Percentiles rank a stretch among this genome's conserved stretches.
Conservation (phyloP, 805 yeast species). For the Metschnikowia hibisci region DNA sequence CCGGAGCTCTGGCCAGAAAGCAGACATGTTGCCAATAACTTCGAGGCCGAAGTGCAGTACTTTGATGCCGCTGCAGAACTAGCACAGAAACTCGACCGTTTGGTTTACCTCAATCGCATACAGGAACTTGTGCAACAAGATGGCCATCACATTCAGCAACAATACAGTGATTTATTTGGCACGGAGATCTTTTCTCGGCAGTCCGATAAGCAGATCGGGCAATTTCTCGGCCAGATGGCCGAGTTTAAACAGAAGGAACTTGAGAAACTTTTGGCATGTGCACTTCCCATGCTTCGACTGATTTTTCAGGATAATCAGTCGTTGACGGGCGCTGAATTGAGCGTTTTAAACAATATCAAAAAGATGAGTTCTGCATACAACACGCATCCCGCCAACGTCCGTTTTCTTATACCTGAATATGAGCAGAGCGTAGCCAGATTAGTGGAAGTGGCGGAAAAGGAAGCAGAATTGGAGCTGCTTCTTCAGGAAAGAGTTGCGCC, state of each 20-base stretch:
- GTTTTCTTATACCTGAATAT: slow-evolving; percentile 12
- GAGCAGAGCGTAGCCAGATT: neutral
- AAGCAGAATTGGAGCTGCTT: neutral
- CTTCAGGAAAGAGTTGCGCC: slow-evolving; percentile 1
- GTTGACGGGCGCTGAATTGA: slow-evolving; percentile 26
- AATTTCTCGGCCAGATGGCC: slow-evolving; percentile 17
- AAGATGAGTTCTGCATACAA: slow-evolving; percentile 19
- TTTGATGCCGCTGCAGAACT: slow-evolving; percentile 22
- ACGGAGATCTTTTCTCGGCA: slow-evolving; percentile 7
- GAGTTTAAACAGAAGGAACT: slow-evolving; percentile 25
- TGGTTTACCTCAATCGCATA: slow-evolving; percentile 28
- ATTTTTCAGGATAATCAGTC: slow-evolving; percentile 28
- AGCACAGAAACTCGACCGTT: slow-evolving; percentile 21
- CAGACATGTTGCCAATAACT: slow-evolving; percentile 6
- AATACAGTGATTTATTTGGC: slow-evolving; percentile 15
- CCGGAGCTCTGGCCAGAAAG: slow-evolving; percentile 21
- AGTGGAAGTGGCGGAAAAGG: slow-evolving; percentile 6
- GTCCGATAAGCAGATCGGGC: slow-evolving; percentile 13
- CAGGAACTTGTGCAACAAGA: slow-evolving; percentile 18
- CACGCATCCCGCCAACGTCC: slow-evolving; percentile 17
- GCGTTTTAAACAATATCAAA: slow-evolving; percentile 22
- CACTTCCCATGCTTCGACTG: slow-evolving; percentile 32
- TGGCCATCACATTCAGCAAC: slow-evolving; percentile 14
- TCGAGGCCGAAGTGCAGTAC: slow-evolving; percentile 26
- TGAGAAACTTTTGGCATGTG: slow-evolving; percentile 24